Evolutionary conservation across 441 rosid species (phyloP), one percentile per base, ranked within the genome.

Genomic region (California macrophylla): DNA sequence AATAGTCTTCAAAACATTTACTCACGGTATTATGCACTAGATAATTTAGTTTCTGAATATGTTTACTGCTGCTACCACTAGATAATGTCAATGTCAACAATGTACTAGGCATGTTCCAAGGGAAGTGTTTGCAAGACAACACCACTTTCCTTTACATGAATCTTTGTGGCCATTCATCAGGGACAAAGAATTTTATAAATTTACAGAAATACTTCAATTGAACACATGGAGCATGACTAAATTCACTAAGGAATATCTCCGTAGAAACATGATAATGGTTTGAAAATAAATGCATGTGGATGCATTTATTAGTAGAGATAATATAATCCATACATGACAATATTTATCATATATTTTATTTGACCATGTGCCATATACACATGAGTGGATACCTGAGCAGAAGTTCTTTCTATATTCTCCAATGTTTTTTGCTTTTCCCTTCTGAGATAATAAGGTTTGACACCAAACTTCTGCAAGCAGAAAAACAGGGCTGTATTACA

Each of bases 361-460:
- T 60, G 32, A 28, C n/a, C 30, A 25, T 61, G 65, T 25, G 65
- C 13, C 29, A 9, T n/a, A 66, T 4, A 64, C 16, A 34, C 36
- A 61, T 66, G 36, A 25, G 38, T 66, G 72, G 75, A 76, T 85
- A 90, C 99, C 97, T 89, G 84, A 61, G 86, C 85, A 77, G 81
- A 85, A 69, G 90, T 90, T 78, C 80, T 87, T 74, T 87, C 89
- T 66, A 72, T 83, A 76, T 82, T 87, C 78, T 92, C 90, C 66
- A 89, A 82, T 47, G 91, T 81, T 84, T 86, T 92, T 62, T 66
- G 85, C 80, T 79, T 88, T 67, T 90, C 92, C 80, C 95, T 88
- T 79, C 70, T 83, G 61, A 67, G 89, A 77, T 72, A 73, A 79
- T 85, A 90, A 20, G 99, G 98, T 76, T 92, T 92, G 74, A 91